Conservation (phyloP, 1,284 basidiomycete species). For the Ceratobasidium sp. region DNA sequence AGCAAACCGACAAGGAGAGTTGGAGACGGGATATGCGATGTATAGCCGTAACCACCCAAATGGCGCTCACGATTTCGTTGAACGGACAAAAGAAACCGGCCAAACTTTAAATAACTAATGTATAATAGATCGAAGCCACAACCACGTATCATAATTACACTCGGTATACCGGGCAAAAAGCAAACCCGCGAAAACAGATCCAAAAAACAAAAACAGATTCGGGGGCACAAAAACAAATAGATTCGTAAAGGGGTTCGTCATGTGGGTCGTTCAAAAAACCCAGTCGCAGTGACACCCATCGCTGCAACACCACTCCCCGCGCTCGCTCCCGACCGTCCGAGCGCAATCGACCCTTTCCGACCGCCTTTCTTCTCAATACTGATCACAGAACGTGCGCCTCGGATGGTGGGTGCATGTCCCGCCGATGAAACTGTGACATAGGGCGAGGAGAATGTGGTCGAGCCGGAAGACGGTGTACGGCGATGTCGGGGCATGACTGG, state of each 20-base stretch:
- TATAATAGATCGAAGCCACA: background rate
- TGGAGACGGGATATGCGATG: slow-evolving; percentile 40
- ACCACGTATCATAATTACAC: slow-evolving; percentile 40
- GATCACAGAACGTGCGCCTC: slow-evolving; percentile 68
- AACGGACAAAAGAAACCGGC: slow-evolving; percentile 1
- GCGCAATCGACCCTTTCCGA: slow-evolving; percentile 71
- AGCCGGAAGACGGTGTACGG: slow-evolving; percentile 23
- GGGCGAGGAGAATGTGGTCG: slow-evolving; percentile 50
- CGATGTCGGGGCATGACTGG: slow-evolving; percentile 32
- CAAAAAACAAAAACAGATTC: slow-evolving; percentile 12
- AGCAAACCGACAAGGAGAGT: background rate
- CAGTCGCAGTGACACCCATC: slow-evolving; percentile 75
- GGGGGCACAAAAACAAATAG: background rate
- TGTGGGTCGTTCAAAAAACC: slow-evolving; percentile 68
- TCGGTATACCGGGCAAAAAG: slow-evolving; percentile 14
- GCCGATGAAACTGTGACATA: slow-evolving; percentile 58
- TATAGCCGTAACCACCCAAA: slow-evolving; percentile 27
- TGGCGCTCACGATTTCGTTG: slow-evolving; percentile 23
- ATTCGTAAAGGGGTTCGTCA: background rate
- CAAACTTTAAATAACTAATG: background rate
- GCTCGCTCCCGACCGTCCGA: slow-evolving; percentile 67
- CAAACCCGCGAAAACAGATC: background rate
- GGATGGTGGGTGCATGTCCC: slow-evolving; percentile 58
- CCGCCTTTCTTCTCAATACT: slow-evolving; percentile 68
- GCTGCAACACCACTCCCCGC: slow-evolving; percentile 78